Base-by-base conservation (phyloP, 768 basidiomycete genomes). In the Leucocoprinus leucothites region DNA sequence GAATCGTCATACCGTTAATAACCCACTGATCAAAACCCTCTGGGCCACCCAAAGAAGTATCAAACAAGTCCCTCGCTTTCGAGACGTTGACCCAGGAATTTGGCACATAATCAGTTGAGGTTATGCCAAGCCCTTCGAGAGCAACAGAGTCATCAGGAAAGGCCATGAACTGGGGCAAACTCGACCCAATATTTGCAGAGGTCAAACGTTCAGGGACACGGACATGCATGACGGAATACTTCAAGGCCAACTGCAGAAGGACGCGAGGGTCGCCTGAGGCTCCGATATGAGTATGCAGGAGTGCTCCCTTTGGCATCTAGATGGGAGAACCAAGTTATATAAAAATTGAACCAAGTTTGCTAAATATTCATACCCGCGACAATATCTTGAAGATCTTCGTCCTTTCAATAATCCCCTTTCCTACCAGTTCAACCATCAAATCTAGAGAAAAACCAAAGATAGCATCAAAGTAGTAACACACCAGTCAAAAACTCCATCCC, bases 291-390 rank as follows among this genome's bases (percentile, higher is more conserved):
- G 76, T 81, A 60, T 91, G 89, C 13, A 92, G 71, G 3, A 91
- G 73, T 1, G 79, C 87, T 38, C 89, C 90, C 68, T 91, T 91
- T 1, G 89, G 89, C 86, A 91, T 89, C 86, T 87, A 24, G n/a
- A n/a, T n/a, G 16, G 25, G 21, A 14, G 1, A 40, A 48, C 9
- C n/a, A 36, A 9, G 9, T 26, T 14, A 16, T 11, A 6, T 31
- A 7, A 34, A 16, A 55, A 42, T 2, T 18, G 13, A 19, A 44
- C n/a, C 19, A 43, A 40, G 28, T 5, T 11, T 5, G 11, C 6
- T 42, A 31, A 19, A 24, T 43, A 18, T 42, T 24, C 31, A 5
- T 5, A 79, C 87, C 78, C 84, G 84, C 62, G 72, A 76, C 53
- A 91, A 61, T 25, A 89, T 74, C 36, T 80, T 62, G 60, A 87